These are phyloP conservation scores for Acer saccharum DNA, from an alignment of 345 rosid genomes.

Conservation along the genomic window DNA sequence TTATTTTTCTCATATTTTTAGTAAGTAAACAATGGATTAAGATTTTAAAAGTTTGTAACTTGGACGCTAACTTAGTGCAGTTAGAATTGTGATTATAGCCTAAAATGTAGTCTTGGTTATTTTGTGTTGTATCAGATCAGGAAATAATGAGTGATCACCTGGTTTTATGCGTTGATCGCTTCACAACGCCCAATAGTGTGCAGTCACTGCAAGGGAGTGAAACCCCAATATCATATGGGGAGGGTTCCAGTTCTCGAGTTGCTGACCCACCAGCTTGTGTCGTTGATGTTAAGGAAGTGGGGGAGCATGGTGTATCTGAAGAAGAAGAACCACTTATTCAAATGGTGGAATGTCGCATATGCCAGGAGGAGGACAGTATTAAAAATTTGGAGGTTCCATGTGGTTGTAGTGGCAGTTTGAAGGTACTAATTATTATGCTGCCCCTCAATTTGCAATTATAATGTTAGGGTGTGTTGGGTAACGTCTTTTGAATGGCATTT, in stretches of 20 bases:
- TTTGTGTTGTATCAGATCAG: slow-evolving; percentile 14
- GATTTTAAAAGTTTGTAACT: slow-evolving; percentile 3
- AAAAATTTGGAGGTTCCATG: slow-evolving; percentile 86
- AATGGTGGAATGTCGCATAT: slow-evolving; percentile 85
- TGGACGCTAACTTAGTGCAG: not conserved
- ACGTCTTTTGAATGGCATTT: not conserved
- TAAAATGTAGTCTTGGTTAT: slow-evolving; percentile 1
- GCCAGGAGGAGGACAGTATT: slow-evolving; percentile 89
- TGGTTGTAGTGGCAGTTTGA: slow-evolving; percentile 93
- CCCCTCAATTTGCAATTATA: not conserved
- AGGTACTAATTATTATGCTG: slow-evolving; percentile 46
- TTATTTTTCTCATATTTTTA: not conserved
- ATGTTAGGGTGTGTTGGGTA: not conserved
- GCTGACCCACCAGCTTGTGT: slow-evolving; percentile 35
- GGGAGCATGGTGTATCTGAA: slow-evolving; percentile 27
- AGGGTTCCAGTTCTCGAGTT: slow-evolving; percentile 36
- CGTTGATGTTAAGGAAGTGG: slow-evolving; percentile 33
- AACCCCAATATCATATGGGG: slow-evolving; percentile 38
- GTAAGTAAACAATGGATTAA: not conserved
- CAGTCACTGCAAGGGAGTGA: slow-evolving; percentile 29
- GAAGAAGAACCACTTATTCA: slow-evolving; percentile 77
- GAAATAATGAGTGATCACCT: slow-evolving; percentile 72
- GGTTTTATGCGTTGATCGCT: slow-evolving; percentile 68
- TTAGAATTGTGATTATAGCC: slow-evolving; percentile 22
- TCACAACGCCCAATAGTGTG: slow-evolving; percentile 46